Conservation (phyloP, 2,329 filamentous ascomycete species). For the Exophiala viscosa region DNA sequence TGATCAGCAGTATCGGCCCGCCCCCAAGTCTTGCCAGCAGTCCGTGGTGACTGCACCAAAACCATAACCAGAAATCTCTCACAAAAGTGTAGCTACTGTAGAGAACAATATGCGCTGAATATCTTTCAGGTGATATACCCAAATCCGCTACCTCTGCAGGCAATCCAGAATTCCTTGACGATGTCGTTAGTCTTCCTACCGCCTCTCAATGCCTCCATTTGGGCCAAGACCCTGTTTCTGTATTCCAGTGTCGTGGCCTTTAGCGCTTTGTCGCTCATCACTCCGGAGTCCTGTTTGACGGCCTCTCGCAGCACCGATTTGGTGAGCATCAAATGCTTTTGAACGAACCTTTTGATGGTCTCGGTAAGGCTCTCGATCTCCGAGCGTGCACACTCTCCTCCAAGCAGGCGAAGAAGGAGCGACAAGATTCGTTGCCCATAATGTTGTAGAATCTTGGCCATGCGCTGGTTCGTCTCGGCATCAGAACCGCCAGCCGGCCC, state of each 20-base stretch:
- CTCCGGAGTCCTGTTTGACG: conserved; percentile 32
- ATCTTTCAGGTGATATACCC: conserved; percentile 24
- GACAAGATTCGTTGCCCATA: conserved; percentile 37
- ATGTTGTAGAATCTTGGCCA: conserved; percentile 29
- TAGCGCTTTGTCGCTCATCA: conserved; percentile 19
- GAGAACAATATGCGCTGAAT: background rate
- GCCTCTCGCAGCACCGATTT: conserved; percentile 37
- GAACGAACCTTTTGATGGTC: conserved; percentile 39
- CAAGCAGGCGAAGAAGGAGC: conserved; percentile 40
- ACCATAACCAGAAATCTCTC: background rate
- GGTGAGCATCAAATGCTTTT: conserved; percentile 40
- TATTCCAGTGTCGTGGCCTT: conserved; percentile 34
- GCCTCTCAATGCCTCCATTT: conserved; percentile 38
- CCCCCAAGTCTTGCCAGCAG: no score
- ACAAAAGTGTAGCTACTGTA: no score
- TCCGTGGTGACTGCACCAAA: no score
- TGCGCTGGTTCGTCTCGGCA: conserved; percentile 8
- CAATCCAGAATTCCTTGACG: conserved; percentile 43
- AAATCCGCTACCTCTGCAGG: conserved; percentile 38
- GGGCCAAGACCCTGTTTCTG: conserved; percentile 40
- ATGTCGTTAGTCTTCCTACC: conserved; percentile 38
- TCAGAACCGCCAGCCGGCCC: conserved; percentile 13
- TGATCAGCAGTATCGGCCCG: no score
- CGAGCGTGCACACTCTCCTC: conserved; percentile 44
- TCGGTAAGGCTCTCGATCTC: conserved; percentile 43